Evolutionary conservation across 345 rosid genomes (phyloP), one percentile per base, ranked within the genome.

Genomic region (Carallia pectinifolia): DNA sequence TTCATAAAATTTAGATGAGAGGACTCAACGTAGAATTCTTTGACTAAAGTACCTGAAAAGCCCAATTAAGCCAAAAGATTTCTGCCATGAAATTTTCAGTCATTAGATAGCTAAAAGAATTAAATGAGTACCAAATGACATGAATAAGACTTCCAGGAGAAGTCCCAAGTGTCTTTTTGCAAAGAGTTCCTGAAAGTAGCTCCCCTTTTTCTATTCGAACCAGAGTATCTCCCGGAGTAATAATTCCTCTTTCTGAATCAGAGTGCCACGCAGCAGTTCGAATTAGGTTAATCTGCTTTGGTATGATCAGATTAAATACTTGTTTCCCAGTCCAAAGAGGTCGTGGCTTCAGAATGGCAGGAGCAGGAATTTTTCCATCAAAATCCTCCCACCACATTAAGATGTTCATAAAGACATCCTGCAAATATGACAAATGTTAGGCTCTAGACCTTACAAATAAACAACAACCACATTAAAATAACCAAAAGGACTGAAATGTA

Each of bases 351-450:
- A 90, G 72, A 83, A 94, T 83, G 74, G 97, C 84, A 54, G 99
- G 99, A 48, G 97, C 89, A 38, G 99, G 97, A 81, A 94, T 83
- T 83, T 94, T 91, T 78, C 99, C 99, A 67, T 94, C 99, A 58
- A 94, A 94, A 80, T 94, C 99, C 84, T 94, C 99, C 99, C 99
- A 94, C 99, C 99, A 94, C 97, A 94, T 94, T 81, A 94, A 87
- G 56, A 78, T 84, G 76, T 94, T 94, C 99, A 94, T 94, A 71
- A 94, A 94, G 27, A 94, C 99, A 79, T 94, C 97, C 99, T 94
- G 85, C 65, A 74, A 61, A 61, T 19, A 54, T 5, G 29, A 67
- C 7, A 37, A 30, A 47, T 18, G n/a, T 59, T 44, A 64, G 19
- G 34, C 19, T 31, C 30, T 4, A 31, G 40, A 7, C 18, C 19